A percentile compares a stretch with the other conserved stretches of the same genome.
Conservation (phyloP, 2,329 filamentous ascomycete genomes). For the Aureobasidium namibiae region DNA sequence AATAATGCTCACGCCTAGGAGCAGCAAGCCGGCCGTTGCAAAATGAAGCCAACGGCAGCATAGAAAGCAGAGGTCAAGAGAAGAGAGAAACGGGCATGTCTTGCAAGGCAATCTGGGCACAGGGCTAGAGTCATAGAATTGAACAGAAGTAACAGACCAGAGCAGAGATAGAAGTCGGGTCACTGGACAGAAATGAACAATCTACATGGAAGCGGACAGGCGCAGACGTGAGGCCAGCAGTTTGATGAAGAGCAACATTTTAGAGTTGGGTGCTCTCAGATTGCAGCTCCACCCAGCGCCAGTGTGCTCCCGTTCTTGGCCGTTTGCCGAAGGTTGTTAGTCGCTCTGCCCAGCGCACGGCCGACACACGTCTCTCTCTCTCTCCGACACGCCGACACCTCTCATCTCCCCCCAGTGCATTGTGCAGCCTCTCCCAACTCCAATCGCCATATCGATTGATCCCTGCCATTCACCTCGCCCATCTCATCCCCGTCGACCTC, state of each 20-base stretch:
- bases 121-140: not conserved
- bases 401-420: slow-evolving; percentile 9
- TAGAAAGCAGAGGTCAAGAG: not conserved
- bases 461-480: too few relatives aligned
- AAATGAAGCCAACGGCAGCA: slow-evolving; percentile 12
- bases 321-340: slow-evolving; percentile 7
- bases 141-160: not conserved
- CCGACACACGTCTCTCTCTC: too few relatives aligned
- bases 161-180: not conserved
- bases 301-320: not conserved
- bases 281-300: not conserved
- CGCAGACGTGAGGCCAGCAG: not conserved
- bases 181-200: not conserved
- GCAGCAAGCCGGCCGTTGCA: slow-evolving; percentile 11
- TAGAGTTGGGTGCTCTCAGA: slow-evolving; percentile 7
- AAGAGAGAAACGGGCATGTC: not conserved
- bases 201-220: not conserved
- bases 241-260: slow-evolving; percentile 12
- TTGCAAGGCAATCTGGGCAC: not conserved
- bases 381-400: slow-evolving; percentile 3
- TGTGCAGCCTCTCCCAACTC: slow-evolving; percentile 2
- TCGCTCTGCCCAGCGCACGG: not conserved
- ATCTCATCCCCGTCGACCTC: not conserved
- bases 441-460: not conserved
- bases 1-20: slow-evolving; percentile 3